These are phyloP conservation scores for Zelopaecilomyces penicillatus DNA, from an alignment of 2,329 filamentous ascomycete species.

Conservation along the genomic window DNA sequence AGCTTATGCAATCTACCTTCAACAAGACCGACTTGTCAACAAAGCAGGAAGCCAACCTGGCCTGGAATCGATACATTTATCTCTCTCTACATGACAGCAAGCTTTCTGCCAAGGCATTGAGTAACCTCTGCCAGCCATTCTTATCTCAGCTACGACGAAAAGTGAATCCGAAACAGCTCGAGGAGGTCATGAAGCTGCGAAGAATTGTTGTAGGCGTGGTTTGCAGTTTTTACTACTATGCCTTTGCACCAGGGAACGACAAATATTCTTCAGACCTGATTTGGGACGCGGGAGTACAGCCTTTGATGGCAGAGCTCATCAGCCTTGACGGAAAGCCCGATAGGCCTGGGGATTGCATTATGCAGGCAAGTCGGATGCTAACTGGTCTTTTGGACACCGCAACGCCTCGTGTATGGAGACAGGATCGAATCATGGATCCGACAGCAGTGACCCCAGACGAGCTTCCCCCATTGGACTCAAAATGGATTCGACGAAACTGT, in stretches of 20 bases:
- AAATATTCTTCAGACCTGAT: conserved; percentile 60
- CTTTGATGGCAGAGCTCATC: conserved; percentile 53
- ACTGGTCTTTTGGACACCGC: conserved; percentile 58
- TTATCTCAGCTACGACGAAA: conserved; percentile 60
- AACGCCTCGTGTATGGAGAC: conserved; percentile 59
- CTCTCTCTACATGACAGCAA: conserved; percentile 57
- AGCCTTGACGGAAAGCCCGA: conserved; percentile 25
- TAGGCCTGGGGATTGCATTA: conserved; percentile 40
- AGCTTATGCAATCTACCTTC: conserved; percentile 73
- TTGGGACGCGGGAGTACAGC: conserved; percentile 69
- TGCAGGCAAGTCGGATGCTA: conserved; percentile 60
- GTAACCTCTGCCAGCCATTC: conserved; percentile 56
- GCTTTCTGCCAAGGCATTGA: conserved; percentile 32
- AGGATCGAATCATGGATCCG: conserved; percentile 58
- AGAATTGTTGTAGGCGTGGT: conserved; percentile 58
- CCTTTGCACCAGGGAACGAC: conserved; percentile 62
- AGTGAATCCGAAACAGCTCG: conserved; percentile 45
- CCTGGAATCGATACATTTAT: conserved; percentile 81
- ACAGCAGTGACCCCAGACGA: conserved; percentile 58
- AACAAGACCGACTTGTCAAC: conserved; percentile 66
- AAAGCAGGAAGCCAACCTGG: conserved; percentile 68
- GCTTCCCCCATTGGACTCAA: conserved; percentile 72
- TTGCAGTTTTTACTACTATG: conserved; percentile 75
- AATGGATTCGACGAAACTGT: conserved; percentile 75
- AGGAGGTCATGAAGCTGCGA: conserved; percentile 42